These are phyloP conservation scores for Aspergillus leporis DNA, from an alignment of 495 filamentous ascomycete genomes.

Conservation along the genomic window DNA sequence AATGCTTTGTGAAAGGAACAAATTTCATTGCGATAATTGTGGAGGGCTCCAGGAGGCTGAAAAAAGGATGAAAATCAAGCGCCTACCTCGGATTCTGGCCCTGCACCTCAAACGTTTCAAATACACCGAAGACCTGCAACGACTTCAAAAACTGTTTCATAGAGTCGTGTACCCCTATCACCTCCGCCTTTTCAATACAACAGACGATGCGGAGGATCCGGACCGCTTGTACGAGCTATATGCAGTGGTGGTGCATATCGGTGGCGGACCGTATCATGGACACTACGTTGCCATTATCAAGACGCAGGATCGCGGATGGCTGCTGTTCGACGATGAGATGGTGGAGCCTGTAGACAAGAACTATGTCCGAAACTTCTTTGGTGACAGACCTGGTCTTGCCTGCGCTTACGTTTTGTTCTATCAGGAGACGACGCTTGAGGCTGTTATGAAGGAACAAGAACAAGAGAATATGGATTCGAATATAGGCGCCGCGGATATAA, in stretches of 20 bases:
- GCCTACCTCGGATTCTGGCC: slow-evolving; percentile 85
- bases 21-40: slow-evolving; percentile 97
- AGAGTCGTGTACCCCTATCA: slow-evolving; percentile 96
- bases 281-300: slow-evolving; percentile 99
- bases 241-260: slow-evolving; percentile 97
- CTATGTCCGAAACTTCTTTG: slow-evolving; percentile 98
- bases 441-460: slow-evolving; percentile 78
- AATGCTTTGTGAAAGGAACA: slow-evolving; percentile 98
- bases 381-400: slow-evolving; percentile 84
- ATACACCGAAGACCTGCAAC: slow-evolving; percentile 91
- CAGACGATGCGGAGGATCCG: slow-evolving; percentile 92
- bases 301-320: slow-evolving; percentile 91
- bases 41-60: slow-evolving; percentile 97
- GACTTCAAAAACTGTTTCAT: slow-evolving; percentile 95
- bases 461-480: slow-evolving; percentile 69
- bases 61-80: slow-evolving; percentile 99
- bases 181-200: slow-evolving; percentile 95
- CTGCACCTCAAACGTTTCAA: slow-evolving; percentile 97
- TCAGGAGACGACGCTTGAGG: slow-evolving; percentile 92
- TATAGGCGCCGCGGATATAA: slow-evolving; percentile 45
- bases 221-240: slow-evolving; percentile 96
- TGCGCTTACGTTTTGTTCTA: slow-evolving; percentile 98
- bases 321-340: slow-evolving; percentile 97
- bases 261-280: slow-evolving; percentile 95
- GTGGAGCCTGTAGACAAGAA: slow-evolving; percentile 96